phyloP scores from a whole-genome alignment of 2,329 filamentous ascomycete species.

The Hortaea werneckii region DNA sequence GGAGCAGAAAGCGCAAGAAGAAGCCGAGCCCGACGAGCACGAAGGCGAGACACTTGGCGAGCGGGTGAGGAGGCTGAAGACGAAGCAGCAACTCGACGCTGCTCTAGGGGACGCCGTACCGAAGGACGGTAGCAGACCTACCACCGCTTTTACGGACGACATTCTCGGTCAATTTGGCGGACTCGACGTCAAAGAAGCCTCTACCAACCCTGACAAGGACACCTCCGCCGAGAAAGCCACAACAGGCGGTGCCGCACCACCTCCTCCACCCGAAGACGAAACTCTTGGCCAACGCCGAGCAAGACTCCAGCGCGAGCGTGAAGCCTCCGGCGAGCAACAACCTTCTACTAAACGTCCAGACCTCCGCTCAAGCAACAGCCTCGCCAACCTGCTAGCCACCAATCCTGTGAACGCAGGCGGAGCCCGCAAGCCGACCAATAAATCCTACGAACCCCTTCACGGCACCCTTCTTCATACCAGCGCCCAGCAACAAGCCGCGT shows the following conservation, averaged over 20 bases:
- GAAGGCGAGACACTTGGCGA: slow-evolving; percentile 59
- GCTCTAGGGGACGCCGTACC: slow-evolving; percentile 31
- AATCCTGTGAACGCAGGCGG: slow-evolving; percentile 16
- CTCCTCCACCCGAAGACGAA: slow-evolving; percentile 49
- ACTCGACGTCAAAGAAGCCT: slow-evolving; percentile 32
- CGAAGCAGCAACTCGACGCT: slow-evolving; percentile 40
- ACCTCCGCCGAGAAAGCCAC: slow-evolving; percentile 1
- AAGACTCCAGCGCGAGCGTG: slow-evolving; percentile 61
- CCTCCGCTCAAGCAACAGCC: slow-evolving; percentile 37
- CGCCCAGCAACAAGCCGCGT: slow-evolving; percentile 24
- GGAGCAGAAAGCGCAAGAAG: slow-evolving; percentile 18
- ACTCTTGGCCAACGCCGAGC: slow-evolving; percentile 68
- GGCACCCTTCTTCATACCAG: slow-evolving; percentile 31
- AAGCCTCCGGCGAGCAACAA: slow-evolving; percentile 21
- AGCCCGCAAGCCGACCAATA: slow-evolving; percentile 3
- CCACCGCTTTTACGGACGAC: slow-evolving; percentile 57
- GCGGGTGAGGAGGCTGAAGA: slow-evolving; percentile 54
- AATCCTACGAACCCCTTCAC: slow-evolving; percentile 12
- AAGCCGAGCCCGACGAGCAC: slow-evolving; percentile 36
- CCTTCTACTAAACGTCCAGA: not conserved
- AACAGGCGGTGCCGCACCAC: slow-evolving; percentile 1
- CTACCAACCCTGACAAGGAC: slow-evolving; percentile 26
- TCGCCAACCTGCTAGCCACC: slow-evolving; percentile 52
- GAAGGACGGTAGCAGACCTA: slow-evolving; percentile 26
- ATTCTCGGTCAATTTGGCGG: slow-evolving; percentile 56